Evolutionary conservation across 208 protist genomes (phyloP), one percentile per base, ranked within the genome.

Genomic region (Blechomonas ayalai): DNA sequence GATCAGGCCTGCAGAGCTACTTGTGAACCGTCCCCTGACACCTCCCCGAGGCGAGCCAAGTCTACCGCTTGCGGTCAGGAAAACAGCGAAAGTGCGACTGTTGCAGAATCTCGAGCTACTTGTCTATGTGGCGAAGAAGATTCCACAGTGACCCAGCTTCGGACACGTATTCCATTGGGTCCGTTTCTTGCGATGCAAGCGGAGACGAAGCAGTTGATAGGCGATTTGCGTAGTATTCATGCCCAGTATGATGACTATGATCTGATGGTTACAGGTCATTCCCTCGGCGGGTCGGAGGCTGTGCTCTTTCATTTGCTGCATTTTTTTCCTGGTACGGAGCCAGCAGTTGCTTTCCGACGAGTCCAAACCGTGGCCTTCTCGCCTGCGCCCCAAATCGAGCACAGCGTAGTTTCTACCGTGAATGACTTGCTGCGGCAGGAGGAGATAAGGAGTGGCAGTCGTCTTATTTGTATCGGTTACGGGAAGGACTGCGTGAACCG

Each of bases 191-290:
- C 68, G 7, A 63, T 71, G 5, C 52, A 64, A 45, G 64, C 78
- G 25, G 66, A 62, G 0, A 67, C 64, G 0, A 25, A 26, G 15
- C 47, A 54, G 25, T 19, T 88, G 19, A 44, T 82, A 16, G 63
- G 63, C 15, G 42, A 52, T 0, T 59, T 92, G 26, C 31, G 48
- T 23, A 44, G 37, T 16, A 68, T 89, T 18, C 44, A 73, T 39
- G 45, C 34, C 7, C 67, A 73, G 38, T 80, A 80, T 52, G 34
- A 47, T 23, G 43, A 62, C 42, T 92, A 89, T 58, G 58, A 71
- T 25, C 64, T 89, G 20, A 54, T 80, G 45, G 38, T 84, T 37
- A 87, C 81, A 8, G 83, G 83, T 5, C 83, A 92, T 63, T 92
- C 79, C 23, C 79, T 92, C 33, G 83, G 83, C 15, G 83, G 67